Evolutionary conservation across 306 rosid species (phyloP).

Genomic region (Quercus engelmannii): DNA sequence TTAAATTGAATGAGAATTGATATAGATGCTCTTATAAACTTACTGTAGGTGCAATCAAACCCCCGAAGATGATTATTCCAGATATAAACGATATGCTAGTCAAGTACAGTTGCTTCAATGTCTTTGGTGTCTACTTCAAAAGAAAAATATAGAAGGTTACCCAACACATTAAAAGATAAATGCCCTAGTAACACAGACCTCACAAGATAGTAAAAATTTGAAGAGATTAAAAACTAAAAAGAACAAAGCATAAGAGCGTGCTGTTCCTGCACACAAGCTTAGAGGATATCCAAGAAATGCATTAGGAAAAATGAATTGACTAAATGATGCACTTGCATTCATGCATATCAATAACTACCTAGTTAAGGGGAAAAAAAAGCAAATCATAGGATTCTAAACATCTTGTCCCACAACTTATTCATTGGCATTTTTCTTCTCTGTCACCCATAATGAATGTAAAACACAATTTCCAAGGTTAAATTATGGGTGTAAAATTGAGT

Average conservation of each 20-base stretch:
- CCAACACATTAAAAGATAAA: background rate
- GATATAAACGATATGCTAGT: slow-evolving; percentile 66
- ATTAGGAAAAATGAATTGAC: background rate
- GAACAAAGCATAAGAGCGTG: background rate
- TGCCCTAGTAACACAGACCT: background rate
- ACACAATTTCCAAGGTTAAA: background rate
- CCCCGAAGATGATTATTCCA: slow-evolving; percentile 81
- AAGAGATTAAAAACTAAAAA: background rate
- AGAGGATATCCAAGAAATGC: background rate
- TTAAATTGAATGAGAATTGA: background rate
- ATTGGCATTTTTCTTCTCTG: background rate
- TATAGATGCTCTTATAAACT: slow-evolving; percentile 19
- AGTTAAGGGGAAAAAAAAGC: no score
- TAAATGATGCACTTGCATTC: background rate
- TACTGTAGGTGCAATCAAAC: slow-evolving; percentile 90
- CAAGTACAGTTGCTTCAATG: slow-evolving; percentile 77
- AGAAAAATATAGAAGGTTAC: slow-evolving; percentile 18
- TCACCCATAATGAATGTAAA: background rate
- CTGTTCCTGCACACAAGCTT: background rate
- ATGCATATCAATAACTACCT: background rate
- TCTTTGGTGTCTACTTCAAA: slow-evolving; percentile 67
- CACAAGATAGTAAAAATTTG: background rate
- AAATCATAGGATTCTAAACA: background rate
- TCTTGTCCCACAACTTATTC: background rate
- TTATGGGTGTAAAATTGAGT: no score